Conservation (phyloP, 1,284 basidiomycete genomes). For the Tilletia caries region DNA sequence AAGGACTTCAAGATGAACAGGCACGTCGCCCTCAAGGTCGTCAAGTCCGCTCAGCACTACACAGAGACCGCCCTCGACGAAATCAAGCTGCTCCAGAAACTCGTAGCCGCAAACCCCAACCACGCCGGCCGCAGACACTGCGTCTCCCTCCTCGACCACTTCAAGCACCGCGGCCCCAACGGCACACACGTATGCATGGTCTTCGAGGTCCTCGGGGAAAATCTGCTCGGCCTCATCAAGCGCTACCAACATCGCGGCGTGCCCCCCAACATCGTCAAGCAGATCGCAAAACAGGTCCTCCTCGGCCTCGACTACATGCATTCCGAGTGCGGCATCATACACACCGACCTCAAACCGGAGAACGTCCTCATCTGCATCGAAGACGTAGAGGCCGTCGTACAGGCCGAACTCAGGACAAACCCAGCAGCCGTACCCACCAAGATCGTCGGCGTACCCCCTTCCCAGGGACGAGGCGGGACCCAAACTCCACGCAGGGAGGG, state of each 20-base stretch:
- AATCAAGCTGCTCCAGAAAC: slow-evolving; percentile 92
- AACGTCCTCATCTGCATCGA: slow-evolving; percentile 97
- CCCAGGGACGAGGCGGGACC: slow-evolving; percentile 90
- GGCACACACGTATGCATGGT: slow-evolving; percentile 99
- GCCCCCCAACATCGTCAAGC: slow-evolving; percentile 86
- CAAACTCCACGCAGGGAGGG: slow-evolving; percentile 89
- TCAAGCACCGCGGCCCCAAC: slow-evolving; percentile 92
- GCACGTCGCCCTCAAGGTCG: slow-evolving; percentile 97
- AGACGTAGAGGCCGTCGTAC: slow-evolving; percentile 90
- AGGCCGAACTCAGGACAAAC: slow-evolving; percentile 70
- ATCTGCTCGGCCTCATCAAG: slow-evolving; percentile 94
- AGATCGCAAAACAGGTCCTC: slow-evolving; percentile 94
- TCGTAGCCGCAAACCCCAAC: slow-evolving; percentile 76
- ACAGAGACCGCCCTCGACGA: slow-evolving; percentile 98
- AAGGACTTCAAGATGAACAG: slow-evolving; percentile 64
- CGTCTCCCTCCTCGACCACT: slow-evolving; percentile 94
- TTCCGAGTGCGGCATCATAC: slow-evolving; percentile 85
- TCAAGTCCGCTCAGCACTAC: slow-evolving; percentile 94
- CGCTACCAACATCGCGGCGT: slow-evolving; percentile 93
- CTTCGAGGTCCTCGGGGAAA: slow-evolving; percentile 97
- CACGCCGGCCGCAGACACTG: slow-evolving; percentile 59
- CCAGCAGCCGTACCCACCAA: slow-evolving; percentile 67
- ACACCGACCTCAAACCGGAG: slow-evolving; percentile 85
- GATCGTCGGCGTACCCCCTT: slow-evolving; percentile 90
- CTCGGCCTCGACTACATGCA: slow-evolving; percentile 97